Base-by-base conservation (phyloP, 768 basidiomycete genomes). In the Cyclocybe cylindracea region DNA sequence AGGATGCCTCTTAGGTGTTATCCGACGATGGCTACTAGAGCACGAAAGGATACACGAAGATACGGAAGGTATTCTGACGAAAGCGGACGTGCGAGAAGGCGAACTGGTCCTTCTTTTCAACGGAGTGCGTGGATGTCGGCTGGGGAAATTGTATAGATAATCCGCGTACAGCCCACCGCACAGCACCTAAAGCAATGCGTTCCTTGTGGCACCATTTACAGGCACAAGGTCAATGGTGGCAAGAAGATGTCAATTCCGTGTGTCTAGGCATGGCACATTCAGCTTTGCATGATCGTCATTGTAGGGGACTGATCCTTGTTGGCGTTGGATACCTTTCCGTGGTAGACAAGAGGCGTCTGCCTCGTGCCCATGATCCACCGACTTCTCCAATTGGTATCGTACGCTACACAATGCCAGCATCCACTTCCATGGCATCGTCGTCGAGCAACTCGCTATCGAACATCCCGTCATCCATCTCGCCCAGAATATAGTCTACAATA, bases 401-500 rank as follows among this genome's bases (percentile, higher is more conserved):
- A 16, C 16, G 16, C 16, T 16, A 16, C 16, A 16, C 16, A 16
- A 50, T 51, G 14, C 53, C 42, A 18, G 33, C 50, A 51, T 73
- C 75, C 44, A 78, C 70, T 11, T 78, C 76, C 77, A 80, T 79
- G 39, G 55, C 54, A 32, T 73, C 72, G 16, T 80, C 79, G 32
- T 76, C 72, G 4, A 68, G 61, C 35, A 71, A 62, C 16, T 71
- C 73, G 19, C 67, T 76, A 57, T 76, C 78, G 48, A 89, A 81
- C 69, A 89, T 78, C 19, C 87, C 88, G 56, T 81, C 86, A 62
- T 92, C 91, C 91, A 94, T 94, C 74, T 94, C 91, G 11, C 81
- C 82, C 31, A 94, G 72, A 50, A 94, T 76, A 57, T 90, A 95
- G 66, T 99, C 97, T 49, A 99, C 83, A 56, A 97, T 85, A 62